Percentiles rank a stretch among this genome's conserved stretches.
Evolutionary conservation across 2,329 filamentous ascomycete species (phyloP).

Genomic region (Pestalotiopsis sp.): DNA sequence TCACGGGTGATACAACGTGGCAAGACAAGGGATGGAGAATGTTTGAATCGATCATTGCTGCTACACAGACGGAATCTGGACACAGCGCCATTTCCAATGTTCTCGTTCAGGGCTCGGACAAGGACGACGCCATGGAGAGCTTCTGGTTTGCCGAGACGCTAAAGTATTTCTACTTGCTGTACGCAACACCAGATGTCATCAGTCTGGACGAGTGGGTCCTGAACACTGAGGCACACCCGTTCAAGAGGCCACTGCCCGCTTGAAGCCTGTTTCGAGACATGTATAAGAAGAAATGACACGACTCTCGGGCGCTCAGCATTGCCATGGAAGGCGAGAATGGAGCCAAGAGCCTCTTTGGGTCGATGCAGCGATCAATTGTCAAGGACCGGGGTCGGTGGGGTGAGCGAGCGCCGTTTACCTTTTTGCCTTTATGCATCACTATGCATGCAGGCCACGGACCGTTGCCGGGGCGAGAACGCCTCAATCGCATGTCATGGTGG

Average conservation of each 20-base stretch:
- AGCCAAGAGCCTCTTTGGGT: not conserved
- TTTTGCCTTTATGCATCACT: not conserved
- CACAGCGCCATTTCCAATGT: conserved; percentile 74
- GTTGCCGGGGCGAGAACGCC: not conserved
- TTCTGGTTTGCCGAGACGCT: conserved; percentile 91
- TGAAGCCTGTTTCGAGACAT: not conserved
- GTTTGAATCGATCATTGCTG: conserved; percentile 72
- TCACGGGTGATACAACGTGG: conserved; percentile 76
- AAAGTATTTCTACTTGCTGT: conserved; percentile 90
- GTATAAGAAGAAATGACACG: not conserved
- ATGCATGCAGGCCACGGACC: not conserved
- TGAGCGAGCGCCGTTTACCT: not conserved
- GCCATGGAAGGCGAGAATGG: not conserved
- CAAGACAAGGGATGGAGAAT: conserved; percentile 86
- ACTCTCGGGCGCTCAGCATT: not conserved
- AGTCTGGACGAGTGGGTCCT: conserved; percentile 71
- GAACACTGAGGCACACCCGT: conserved; percentile 65
- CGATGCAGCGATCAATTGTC: not conserved
- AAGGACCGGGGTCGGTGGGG: not conserved
- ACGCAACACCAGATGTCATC: conserved; percentile 61
- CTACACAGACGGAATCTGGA: conserved; percentile 67
- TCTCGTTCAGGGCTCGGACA: conserved; percentile 39
- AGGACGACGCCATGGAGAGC: conserved; percentile 75
- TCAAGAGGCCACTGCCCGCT: conserved; percentile 44
- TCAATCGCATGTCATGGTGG: not conserved